Conservation (phyloP, 495 filamentous ascomycete genomes). For the Parathielavia appendiculata region DNA sequence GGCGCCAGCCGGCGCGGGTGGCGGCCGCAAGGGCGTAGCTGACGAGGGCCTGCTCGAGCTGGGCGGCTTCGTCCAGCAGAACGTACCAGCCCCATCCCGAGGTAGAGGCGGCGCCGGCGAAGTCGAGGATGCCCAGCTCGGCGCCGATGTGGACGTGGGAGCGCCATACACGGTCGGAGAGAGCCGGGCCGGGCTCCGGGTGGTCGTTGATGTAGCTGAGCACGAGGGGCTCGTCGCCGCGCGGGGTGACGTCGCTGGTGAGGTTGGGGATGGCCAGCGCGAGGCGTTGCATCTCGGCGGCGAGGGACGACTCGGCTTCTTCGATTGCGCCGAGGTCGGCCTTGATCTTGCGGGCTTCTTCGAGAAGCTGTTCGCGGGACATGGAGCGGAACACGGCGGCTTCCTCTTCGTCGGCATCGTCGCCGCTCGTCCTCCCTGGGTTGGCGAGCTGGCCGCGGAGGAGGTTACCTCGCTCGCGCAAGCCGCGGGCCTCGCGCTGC, state of each 20-base stretch:
- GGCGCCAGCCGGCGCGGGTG: conserved; percentile 62
- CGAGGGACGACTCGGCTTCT: conserved; percentile 52
- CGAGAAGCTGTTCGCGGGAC: conserved; percentile 47
- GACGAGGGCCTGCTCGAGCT: conserved; percentile 89
- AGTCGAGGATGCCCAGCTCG: conserved; percentile 77
- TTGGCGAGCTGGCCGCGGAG: conserved; percentile 47
- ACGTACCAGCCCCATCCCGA: conserved; percentile 98
- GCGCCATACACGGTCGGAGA: conserved; percentile 49
- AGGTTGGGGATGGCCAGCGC: conserved; percentile 83
- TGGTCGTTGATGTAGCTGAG: conserved; percentile 71
- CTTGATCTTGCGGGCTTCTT: conserved; percentile 68
- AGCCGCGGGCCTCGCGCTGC: conserved; percentile 48
- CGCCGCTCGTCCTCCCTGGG: conserved; percentile 31
- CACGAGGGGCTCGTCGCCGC: conserved; percentile 53
- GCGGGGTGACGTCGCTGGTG: conserved; percentile 68
- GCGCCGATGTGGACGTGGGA: conserved; percentile 83
- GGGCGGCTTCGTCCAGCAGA: conserved; percentile 77
- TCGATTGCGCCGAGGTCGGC: conserved; percentile 55
- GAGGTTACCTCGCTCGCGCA: conserved; percentile 56
- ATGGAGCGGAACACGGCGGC: conserved; percentile 25
- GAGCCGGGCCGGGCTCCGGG: conserved; percentile 48
- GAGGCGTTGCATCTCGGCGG: conserved; percentile 64
- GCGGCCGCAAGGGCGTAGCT: conserved; percentile 73
- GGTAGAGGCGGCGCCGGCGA: conserved; percentile 66
- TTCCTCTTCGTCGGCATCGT: conserved; percentile 30